phyloP scores from a whole-genome alignment of 306 rosid genomes.

The Rubus parviflorus region DNA sequence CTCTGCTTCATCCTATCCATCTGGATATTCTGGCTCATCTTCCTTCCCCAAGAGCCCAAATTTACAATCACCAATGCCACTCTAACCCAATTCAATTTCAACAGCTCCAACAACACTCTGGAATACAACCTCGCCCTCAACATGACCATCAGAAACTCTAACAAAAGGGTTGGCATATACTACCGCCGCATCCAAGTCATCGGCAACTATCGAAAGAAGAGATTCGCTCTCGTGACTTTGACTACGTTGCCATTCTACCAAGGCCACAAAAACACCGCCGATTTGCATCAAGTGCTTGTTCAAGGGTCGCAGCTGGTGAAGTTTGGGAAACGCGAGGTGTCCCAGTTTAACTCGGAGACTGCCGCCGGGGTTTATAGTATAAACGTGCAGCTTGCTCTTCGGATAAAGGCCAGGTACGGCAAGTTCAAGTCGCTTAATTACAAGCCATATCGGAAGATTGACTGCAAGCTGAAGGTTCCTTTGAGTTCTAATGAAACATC shows the following conservation, averaged over 20 bases:
- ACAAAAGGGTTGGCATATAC: slow-evolving; percentile 50
- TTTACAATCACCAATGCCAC: slow-evolving; percentile 49
- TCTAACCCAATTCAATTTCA: slow-evolving; percentile 45
- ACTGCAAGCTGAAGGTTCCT: slow-evolving; percentile 19
- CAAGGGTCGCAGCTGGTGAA: slow-evolving; percentile 10
- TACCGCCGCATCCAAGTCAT: slow-evolving; percentile 50
- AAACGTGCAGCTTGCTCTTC: slow-evolving; percentile 36
- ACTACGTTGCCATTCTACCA: slow-evolving; percentile 42
- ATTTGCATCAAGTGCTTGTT: slow-evolving; percentile 23
- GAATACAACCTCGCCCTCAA: slow-evolving; percentile 24
- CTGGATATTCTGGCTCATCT: slow-evolving; percentile 46
- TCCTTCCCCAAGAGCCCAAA: slow-evolving; percentile 54
- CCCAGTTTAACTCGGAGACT: slow-evolving; percentile 27
- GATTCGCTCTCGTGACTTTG: slow-evolving; percentile 19
- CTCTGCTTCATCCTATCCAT: slow-evolving; percentile 8
- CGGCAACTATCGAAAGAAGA: slow-evolving; percentile 30
- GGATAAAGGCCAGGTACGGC: slow-evolving; percentile 38
- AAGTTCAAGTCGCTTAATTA: slow-evolving; percentile 44
- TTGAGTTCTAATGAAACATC: slow-evolving; percentile 5
- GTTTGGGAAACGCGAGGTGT: slow-evolving; percentile 17
- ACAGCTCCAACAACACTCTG: slow-evolving; percentile 18
- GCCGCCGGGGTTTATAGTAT: slow-evolving; percentile 32
- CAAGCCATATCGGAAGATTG: slow-evolving; percentile 1
- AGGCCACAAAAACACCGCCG: slow-evolving; percentile 51
- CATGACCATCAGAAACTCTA: slow-evolving; percentile 56